Evolutionary conservation across 495 filamentous ascomycete genomes (phyloP), one percentile per base, ranked within the genome.

Genomic region (Tuber umbilicatum): DNA sequence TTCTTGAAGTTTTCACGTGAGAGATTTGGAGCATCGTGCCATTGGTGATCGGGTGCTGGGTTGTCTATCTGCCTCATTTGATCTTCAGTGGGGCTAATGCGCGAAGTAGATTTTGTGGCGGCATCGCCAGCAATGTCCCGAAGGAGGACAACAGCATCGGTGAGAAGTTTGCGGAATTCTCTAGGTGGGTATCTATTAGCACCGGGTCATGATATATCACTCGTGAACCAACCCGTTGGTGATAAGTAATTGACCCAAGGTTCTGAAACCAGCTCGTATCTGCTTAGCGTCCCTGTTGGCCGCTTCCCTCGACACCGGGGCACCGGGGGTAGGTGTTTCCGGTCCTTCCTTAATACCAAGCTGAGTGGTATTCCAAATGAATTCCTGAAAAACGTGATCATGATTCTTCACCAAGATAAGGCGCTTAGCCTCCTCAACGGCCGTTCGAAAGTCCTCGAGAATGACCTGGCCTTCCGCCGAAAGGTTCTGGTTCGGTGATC

Each of bases 371-470:
- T 96, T 90, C 90, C 91, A 99, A 85, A 97, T 93, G 84, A 98
- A 98, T 75, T 98, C 96, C 79, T 99, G 95, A 16, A 99, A 84
- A 39, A 97, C 84, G 79, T 99, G 92, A 77, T 94, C 95, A 42
- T 97, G 88, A 81, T 99, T 99, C 89, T 99, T 99, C 83, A 89
- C 91, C 45, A 99, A 86, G n/a, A 98, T 86, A 19, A 98, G 86
- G 47, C 89, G 83, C 85, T 97, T 97, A 21, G 95, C 91, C 81
- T 97, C 89, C 74, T 93, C 90, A 70, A 99, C 92, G 68, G 97
- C 93, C 76, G 93, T 86, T 42, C 88, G 88, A 71, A 96, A 86
- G 79, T 98, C 94, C 45, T 84, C 84, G 5, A 97, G 89, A 2
- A 99, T 89, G 27, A 84, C 84, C 77, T 88, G 89, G 37, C 96